phyloP scores from a whole-genome alignment of 2,329 filamentous ascomycete genomes.

The Neonectria punicea region DNA sequence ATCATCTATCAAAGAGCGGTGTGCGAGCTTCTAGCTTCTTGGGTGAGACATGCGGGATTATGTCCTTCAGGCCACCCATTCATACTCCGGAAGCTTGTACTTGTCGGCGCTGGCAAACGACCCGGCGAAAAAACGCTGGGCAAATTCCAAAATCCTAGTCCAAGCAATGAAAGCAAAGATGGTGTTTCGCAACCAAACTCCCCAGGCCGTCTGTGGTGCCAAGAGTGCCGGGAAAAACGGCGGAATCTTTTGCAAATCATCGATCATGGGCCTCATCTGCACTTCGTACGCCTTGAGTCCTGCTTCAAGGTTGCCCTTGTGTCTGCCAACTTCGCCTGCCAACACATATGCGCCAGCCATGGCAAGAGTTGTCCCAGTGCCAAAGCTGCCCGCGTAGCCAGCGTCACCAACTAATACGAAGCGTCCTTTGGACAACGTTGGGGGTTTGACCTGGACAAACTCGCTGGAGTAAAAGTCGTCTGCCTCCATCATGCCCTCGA shows the following conservation, averaged over 20 bases:
- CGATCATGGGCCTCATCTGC: constrained; percentile 53
- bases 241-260: constrained; percentile 47
- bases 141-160: constrained; percentile 46
- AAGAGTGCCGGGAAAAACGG: constrained; percentile 49
- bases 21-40: too few species aligned
- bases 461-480: constrained; percentile 59
- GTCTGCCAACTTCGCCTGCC: constrained; percentile 55
- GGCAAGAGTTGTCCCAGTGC: constrained; percentile 58
- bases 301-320: constrained; percentile 40
- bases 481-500: constrained; percentile 47
- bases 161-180: constrained; percentile 54
- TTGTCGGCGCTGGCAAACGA: constrained; percentile 38
- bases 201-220: constrained; percentile 57
- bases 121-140: constrained; percentile 40
- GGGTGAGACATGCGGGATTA: too few species aligned
- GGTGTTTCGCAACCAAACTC: constrained; percentile 56
- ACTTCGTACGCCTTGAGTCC: constrained; percentile 54
- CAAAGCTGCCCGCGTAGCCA: constrained; percentile 57
- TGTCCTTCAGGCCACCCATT: constrained; percentile 30
- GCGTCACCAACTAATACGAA: constrained; percentile 64
- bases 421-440: constrained; percentile 50
- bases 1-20: too few species aligned
- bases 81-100: constrained; percentile 52
- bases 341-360: constrained; percentile 62
- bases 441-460: constrained; percentile 56